Conservation (phyloP, 2,329 filamentous ascomycete species). For the Westerdykella aurantiaca region DNA sequence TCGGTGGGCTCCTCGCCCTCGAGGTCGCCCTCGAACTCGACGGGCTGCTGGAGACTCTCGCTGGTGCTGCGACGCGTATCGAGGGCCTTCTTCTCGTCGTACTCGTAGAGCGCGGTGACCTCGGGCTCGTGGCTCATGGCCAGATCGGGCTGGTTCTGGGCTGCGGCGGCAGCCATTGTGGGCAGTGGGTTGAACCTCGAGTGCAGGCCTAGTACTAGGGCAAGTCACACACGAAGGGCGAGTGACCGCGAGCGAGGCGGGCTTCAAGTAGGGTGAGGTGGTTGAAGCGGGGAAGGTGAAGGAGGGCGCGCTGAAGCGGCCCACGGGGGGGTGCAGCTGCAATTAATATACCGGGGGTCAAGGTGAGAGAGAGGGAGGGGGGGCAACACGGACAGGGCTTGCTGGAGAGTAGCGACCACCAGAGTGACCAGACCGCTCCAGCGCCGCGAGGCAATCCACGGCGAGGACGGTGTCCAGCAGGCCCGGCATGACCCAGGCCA, state of each 20-base stretch:
- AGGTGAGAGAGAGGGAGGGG: not conserved
- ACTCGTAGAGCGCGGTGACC: conserved; percentile 25
- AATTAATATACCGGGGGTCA: not conserved
- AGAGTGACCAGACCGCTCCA: too few species aligned
- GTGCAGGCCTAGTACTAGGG: conserved; percentile 6
- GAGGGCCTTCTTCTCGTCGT: conserved; percentile 29
- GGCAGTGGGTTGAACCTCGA: conserved; percentile 6
- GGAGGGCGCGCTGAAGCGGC: conserved; percentile 1
- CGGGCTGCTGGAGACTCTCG: conserved; percentile 11
- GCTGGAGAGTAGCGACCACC: not conserved
- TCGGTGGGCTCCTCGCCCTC: conserved; percentile 49
- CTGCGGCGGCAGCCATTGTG: conserved; percentile 29
- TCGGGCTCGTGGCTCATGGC: conserved; percentile 34
- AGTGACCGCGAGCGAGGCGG: conserved; percentile 2
- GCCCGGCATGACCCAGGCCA: not conserved
- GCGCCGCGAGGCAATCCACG: too few species aligned
- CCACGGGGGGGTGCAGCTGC: not conserved
- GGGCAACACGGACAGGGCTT: not conserved
- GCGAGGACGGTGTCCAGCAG: not conserved
- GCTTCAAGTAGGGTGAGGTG: not conserved
- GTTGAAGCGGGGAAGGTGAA: not conserved
- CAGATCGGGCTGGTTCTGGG: conserved; percentile 29
- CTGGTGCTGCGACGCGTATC: conserved; percentile 12
- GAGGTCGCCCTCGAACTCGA: conserved; percentile 32
- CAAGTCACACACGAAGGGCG: conserved; percentile 8